Evolutionary conservation across 208 protist genomes (phyloP).

Genomic region (Leptomonas pyrrhocoris): DNA sequence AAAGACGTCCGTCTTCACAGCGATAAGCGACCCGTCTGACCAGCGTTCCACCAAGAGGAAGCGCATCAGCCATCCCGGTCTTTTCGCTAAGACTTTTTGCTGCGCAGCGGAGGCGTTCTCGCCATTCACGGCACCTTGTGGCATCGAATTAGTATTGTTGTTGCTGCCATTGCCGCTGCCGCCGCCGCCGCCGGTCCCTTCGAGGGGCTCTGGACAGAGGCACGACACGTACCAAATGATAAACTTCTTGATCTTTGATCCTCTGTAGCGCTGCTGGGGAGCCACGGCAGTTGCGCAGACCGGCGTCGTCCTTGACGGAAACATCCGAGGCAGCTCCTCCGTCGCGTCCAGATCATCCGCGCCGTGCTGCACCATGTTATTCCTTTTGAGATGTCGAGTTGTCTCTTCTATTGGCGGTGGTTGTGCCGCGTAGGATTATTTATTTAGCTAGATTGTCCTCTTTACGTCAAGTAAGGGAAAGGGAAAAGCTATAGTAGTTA

Average conservation of each 20-base stretch:
- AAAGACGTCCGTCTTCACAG: conserved; percentile 54
- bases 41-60: conserved; percentile 45
- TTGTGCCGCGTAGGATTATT: too few relatives aligned
- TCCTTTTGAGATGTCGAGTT: too few relatives aligned
- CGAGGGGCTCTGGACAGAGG: conserved; percentile 29
- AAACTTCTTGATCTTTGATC: conserved; percentile 21
- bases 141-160: not conserved
- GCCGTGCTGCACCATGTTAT: not conserved
- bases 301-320: not conserved
- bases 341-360: conserved; percentile 17
- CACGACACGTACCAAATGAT: conserved; percentile 43
- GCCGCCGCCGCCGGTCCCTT: conserved; percentile 1
- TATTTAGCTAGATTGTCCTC: too few relatives aligned
- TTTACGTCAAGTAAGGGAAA: too few relatives aligned
- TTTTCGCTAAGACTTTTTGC: not conserved
- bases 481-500: too few relatives aligned
- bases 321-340: not conserved
- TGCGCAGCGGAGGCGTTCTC: not conserved
- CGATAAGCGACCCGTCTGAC: conserved; percentile 52
- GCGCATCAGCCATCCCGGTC: conserved; percentile 32
- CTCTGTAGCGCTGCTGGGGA: not conserved
- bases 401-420: too few relatives aligned
- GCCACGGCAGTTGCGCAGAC: not conserved
- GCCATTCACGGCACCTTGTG: not conserved
- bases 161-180: not conserved